Base-by-base conservation (phyloP, 2,329 filamentous ascomycete genomes). In the Acarospora socialis region DNA sequence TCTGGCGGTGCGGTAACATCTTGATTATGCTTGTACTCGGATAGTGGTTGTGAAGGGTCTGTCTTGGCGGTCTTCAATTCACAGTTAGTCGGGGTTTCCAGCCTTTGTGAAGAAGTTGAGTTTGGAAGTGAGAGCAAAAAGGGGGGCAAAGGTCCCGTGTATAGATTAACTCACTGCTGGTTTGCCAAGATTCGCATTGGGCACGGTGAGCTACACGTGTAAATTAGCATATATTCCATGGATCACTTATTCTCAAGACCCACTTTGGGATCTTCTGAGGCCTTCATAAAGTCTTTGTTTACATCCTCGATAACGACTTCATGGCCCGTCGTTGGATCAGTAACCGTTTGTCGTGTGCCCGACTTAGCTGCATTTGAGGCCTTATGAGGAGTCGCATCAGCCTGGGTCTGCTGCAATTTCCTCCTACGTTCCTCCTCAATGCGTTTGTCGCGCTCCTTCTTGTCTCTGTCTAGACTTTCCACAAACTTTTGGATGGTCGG, bases 1-100 rank as follows among this genome's bases (percentile, higher is more conserved):
- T 92, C 86, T 1, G 87, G 87, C 2, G 87, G 87, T 1, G 87
- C 81, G 0, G 83, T 92, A 35, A 92, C 65, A 55, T 95, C 87
- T 56, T 94, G 87, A 7, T 75, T 81, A 35, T 78, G 51, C 41
- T 79, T 81, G 55, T 95, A 94, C 41, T 92, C 81, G 37, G 77
- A 68, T 17, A 77, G 72, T 0, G 75, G 74, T 51, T 92, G 81
- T 1, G 65, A 64, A 0, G 77, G 55, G 1, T 81, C 70, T 1
- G 81, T 82, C 48, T 79, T 72, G 21, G 83, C 66, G 0, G 80
- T 67, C 45, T 70, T n/a, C n/a, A n/a, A n/a, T n/a, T n/a, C n/a
- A n/a, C n/a, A n/a, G n/a, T n/a, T n/a, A n/a, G 43, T 3, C 22
- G 8, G n/a, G 6, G 10, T 18, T 14, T 17, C n/a, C n/a, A n/a